phyloP scores from a whole-genome alignment of 768 basidiomycete species.

The Mycena crocata region DNA sequence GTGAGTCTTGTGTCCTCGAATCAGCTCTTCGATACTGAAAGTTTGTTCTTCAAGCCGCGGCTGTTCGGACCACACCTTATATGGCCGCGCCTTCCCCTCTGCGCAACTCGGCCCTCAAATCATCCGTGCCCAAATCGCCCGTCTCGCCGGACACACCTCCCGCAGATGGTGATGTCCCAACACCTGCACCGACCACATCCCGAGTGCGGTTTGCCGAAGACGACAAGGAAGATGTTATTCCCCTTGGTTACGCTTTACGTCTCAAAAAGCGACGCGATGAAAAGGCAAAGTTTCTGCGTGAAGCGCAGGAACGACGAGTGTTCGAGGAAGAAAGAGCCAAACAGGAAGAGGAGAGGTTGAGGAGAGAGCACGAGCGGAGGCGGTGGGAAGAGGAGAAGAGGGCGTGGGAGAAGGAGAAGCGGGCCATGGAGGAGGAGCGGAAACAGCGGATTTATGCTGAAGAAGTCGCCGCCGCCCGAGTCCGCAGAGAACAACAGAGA shows the following conservation, averaged over 20 bases:
- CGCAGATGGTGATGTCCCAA: neutral
- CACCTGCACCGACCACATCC: slow-evolving; percentile 51
- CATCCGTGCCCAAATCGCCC: slow-evolving; percentile 28
- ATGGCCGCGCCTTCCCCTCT: slow-evolving; percentile 63
- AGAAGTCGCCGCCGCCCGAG: slow-evolving; percentile 69
- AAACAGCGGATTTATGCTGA: slow-evolving; percentile 65
- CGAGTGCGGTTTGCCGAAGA: slow-evolving; percentile 76
- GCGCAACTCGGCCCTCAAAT: slow-evolving; percentile 45
- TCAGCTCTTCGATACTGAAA: slow-evolving; percentile 26
- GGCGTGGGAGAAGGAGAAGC: slow-evolving; percentile 64
- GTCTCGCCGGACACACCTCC: slow-evolving; percentile 28
- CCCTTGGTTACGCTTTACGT: slow-evolving; percentile 76
- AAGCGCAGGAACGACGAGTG: slow-evolving; percentile 66
- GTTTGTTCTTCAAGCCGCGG: slow-evolving; percentile 27
- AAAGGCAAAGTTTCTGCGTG: slow-evolving; percentile 73
- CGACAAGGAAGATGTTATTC: slow-evolving; percentile 75
- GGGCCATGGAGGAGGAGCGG: slow-evolving; percentile 64
- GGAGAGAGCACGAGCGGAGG: slow-evolving; percentile 56
- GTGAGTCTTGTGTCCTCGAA: slow-evolving; percentile 21
- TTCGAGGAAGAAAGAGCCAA: slow-evolving; percentile 57
- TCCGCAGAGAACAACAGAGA: slow-evolving; percentile 69
- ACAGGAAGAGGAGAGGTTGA: slow-evolving; percentile 56
- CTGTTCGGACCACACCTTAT: slow-evolving; percentile 40
- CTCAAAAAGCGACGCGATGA: slow-evolving; percentile 80
- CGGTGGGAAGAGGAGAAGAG: slow-evolving; percentile 58